These are phyloP conservation scores for Stephanocyclus meneghinianus DNA, from an alignment of 352 stramenopile genomes.

Conservation along the genomic window DNA sequence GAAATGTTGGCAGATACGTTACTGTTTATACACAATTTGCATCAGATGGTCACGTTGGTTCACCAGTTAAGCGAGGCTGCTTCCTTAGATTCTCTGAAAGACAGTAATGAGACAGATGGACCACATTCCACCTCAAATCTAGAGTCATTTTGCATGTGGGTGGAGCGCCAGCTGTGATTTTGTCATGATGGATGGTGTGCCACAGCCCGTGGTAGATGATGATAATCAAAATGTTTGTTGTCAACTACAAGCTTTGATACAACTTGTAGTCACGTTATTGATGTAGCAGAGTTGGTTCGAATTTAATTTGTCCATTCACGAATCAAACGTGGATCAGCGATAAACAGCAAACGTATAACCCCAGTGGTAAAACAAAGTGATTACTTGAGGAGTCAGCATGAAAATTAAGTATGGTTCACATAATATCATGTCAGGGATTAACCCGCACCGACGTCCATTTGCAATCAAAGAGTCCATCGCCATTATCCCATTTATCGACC, in stretches of 20 bases:
- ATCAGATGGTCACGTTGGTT: conserved; percentile 65
- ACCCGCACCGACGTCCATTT: not conserved
- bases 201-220: too few relatives aligned
- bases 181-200: too few relatives aligned
- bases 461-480: not conserved
- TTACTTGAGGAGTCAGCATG: too few relatives aligned
- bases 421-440: not conserved
- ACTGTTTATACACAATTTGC: conserved; percentile 84
- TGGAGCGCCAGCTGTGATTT: not conserved
- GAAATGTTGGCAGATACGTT: conserved; percentile 91
- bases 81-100: conserved; percentile 14
- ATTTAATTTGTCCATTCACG: too few relatives aligned
- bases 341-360: too few relatives aligned
- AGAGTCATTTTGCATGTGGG: not conserved
- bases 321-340: too few relatives aligned
- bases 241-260: too few relatives aligned
- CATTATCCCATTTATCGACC: conserved; percentile 55
- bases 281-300: too few relatives aligned
- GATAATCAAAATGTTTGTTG: too few relatives aligned
- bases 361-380: too few relatives aligned
- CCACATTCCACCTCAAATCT: not conserved
- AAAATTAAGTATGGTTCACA: not conserved
- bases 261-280: too few relatives aligned
- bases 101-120: not conserved
- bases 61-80: conserved; percentile 27